A percentile compares a stretch with the other conserved stretches of the same genome.
phyloP scores from a whole-genome alignment of 805 yeast species.

The Blastobotrys chiropterorum region DNA sequence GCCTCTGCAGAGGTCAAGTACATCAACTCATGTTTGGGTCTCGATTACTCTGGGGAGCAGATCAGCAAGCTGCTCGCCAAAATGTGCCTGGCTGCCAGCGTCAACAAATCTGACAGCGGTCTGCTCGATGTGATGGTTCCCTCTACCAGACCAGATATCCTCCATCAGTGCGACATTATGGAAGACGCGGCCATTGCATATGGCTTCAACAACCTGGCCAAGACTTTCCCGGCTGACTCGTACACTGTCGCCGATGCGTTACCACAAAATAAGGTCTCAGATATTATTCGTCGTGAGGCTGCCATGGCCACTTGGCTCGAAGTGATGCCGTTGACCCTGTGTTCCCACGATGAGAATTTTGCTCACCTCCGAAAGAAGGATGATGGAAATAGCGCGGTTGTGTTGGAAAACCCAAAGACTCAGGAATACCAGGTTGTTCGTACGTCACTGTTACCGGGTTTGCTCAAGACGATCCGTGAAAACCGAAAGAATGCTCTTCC shows the following conservation, averaged over 20 bases:
- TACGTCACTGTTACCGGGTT: slow-evolving; percentile 89
- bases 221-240: slow-evolving; percentile 73
- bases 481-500: slow-evolving; percentile 95
- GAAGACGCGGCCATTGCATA: slow-evolving; percentile 97
- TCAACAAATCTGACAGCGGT: slow-evolving; percentile 39
- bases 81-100: slow-evolving; percentile 71
- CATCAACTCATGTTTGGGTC: slow-evolving; percentile 91
- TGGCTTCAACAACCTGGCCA: slow-evolving; percentile 84
- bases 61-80: slow-evolving; percentile 62
- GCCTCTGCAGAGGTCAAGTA: slow-evolving; percentile 73
- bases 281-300: slow-evolving; percentile 82
- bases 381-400: slow-evolving; percentile 73
- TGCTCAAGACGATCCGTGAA: slow-evolving; percentile 90
- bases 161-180: slow-evolving; percentile 97
- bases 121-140: slow-evolving; percentile 70
- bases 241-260: slow-evolving; percentile 77
- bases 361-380: slow-evolving; percentile 70
- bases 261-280: slow-evolving; percentile 86
- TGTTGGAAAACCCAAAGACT: slow-evolving; percentile 94
- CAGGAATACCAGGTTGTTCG: slow-evolving; percentile 96
- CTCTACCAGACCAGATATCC: slow-evolving; percentile 88
- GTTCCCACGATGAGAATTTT: slow-evolving; percentile 97
- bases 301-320: slow-evolving; percentile 96
- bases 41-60: slow-evolving; percentile 60
- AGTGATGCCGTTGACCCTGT: slow-evolving; percentile 89